Evolutionary conservation across 352 stramenopile species (phyloP), one percentile per base, ranked within the genome.

Genomic region (Phytophthora vignae): DNA sequence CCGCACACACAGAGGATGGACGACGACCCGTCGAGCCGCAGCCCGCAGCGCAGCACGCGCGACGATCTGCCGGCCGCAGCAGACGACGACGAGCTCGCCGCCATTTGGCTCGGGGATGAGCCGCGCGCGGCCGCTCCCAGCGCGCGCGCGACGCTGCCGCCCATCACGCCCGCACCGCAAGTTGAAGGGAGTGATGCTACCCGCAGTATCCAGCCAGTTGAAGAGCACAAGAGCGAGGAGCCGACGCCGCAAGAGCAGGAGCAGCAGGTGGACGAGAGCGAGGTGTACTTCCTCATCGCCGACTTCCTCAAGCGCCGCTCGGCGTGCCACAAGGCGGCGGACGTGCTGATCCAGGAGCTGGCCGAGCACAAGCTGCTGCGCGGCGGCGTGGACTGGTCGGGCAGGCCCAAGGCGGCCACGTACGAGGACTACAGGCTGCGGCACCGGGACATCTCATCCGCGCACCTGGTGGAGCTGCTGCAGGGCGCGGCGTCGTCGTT

Each of bases 221-320:
- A 69, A 40, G 61, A 72, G 55, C n/a, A 62, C 15, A 63, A 69
- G 58, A 69, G 67, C 42, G 55, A 56, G 10, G 17, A 57, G 14
- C 10, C 44, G 48, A 40, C 49, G 42, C 42, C 14, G 42, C 42
- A 49, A 21, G 15, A 19, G 11, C 40, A n/a, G 25, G 60, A 63
- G 40, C 31, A 44, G 36, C 22, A 21, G 12, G 64, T 85, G 36
- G 71, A 78, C 42, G 71, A 78, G 60, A 82, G 74, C 78, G 90
- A 96, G 74, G 79, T 96, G 29, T 88, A 90, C 59, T 96, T 96
- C 74, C 76, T 96, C 56, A 93, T 96, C 64, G 90, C 90, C 1
- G 87, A 96, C 66, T 96, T 93, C 67, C 60, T 96, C 22, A 90
- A 90, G 69, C 90, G 89, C 33, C 80, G 73, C 1, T 88, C 84